Conservation (phyloP, 2,329 filamentous ascomycete species). For the Xylaria sp. region DNA sequence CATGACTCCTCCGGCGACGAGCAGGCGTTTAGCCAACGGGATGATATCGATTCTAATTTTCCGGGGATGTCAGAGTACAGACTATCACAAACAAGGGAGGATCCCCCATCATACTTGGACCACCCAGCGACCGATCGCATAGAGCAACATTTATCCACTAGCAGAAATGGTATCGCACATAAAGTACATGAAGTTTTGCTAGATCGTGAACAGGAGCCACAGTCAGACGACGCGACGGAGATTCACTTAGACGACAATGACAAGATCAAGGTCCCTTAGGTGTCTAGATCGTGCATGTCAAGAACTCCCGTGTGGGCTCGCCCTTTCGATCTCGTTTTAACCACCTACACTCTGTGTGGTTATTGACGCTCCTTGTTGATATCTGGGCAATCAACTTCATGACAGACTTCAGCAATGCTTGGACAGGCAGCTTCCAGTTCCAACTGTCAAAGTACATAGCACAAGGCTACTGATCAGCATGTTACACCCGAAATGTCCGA, state of each 20-base stretch:
- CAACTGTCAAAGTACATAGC: neutral
- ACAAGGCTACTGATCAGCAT: neutral
- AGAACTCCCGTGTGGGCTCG: neutral
- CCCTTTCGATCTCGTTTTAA: neutral
- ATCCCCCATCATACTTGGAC: constrained; percentile 39
- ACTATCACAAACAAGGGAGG: constrained; percentile 38
- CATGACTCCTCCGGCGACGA: constrained; percentile 52
- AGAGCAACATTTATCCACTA: constrained; percentile 27
- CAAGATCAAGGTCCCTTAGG: constrained; percentile 43
- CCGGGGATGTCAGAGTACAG: constrained; percentile 47
- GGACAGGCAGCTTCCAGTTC: neutral
- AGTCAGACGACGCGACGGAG: constrained; percentile 60
- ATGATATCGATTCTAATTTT: constrained; percentile 40
- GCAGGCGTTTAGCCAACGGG: constrained; percentile 45
- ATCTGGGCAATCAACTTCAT: neutral
- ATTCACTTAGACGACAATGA: constrained; percentile 60
- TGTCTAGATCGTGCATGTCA: neutral
- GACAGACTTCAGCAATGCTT: neutral
- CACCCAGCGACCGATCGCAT: constrained; percentile 34
- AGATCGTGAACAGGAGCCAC: constrained; percentile 49
- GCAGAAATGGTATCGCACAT: constrained; percentile 41
- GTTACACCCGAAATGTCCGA: neutral
- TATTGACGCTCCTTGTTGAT: neutral
- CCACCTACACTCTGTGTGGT: neutral
- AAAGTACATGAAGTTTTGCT: constrained; percentile 55